A percentile compares a stretch with the other conserved stretches of the same genome.
These are phyloP conservation scores for Citropsis articulata DNA, from an alignment of 345 rosid genomes.

Conservation along the genomic window DNA sequence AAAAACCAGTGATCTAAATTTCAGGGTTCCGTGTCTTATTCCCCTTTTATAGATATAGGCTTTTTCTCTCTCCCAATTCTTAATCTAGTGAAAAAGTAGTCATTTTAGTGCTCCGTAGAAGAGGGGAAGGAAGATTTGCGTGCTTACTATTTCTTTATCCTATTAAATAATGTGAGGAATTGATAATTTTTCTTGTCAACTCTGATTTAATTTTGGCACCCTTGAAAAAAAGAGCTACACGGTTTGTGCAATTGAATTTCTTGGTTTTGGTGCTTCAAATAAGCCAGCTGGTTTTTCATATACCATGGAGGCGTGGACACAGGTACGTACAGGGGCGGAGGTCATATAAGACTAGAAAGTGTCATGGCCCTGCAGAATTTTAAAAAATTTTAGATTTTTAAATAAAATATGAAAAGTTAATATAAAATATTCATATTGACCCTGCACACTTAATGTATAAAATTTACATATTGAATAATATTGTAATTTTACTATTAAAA, in stretches of 20 bases:
- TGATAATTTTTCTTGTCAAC: neutral
- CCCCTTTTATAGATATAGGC: neutral
- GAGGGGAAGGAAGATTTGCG: neutral
- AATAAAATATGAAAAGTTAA: no score
- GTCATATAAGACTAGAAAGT: no score
- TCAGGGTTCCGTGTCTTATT: neutral
- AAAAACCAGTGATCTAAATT: neutral
- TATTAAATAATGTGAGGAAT: neutral
- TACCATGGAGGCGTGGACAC: conserved; percentile 88
- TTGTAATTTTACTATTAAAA: no score
- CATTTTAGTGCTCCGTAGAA: neutral
- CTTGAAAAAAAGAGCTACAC: conserved; percentile 50
- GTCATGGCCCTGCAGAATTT: no score
- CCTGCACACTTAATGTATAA: no score
- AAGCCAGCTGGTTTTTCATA: conserved; percentile 70
- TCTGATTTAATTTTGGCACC: conserved; percentile 20
- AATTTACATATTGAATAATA: no score
- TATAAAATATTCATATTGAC: no score
- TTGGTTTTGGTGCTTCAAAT: conserved; percentile 86
- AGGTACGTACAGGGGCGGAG: no score
- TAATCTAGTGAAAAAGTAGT: no score
- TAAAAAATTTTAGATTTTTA: no score
- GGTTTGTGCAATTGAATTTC: conserved; percentile 89
- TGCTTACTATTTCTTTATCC: neutral
- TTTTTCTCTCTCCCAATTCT: neutral